A percentile compares a stretch with the other conserved stretches of the same genome.
Conservation (phyloP, 2,329 filamentous ascomycete species). For the Raffaelea deltoideospora region DNA sequence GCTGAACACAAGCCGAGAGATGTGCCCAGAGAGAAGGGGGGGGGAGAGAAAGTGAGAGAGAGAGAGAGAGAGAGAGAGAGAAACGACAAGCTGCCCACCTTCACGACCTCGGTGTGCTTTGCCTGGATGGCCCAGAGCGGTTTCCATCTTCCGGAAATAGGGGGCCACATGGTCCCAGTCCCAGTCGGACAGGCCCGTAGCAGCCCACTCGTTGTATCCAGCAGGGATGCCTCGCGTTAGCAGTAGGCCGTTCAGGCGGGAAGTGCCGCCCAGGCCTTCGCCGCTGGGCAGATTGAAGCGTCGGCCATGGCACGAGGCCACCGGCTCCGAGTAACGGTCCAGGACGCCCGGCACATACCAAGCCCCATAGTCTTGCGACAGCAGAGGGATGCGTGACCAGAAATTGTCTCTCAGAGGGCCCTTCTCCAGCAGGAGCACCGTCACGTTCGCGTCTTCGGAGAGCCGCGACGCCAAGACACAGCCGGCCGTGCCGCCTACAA, state of each 20-base stretch:
- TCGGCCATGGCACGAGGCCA: constrained; percentile 9
- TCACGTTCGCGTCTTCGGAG: constrained; percentile 19
- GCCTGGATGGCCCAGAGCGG: constrained; percentile 8
- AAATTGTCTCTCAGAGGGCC: constrained; percentile 15
- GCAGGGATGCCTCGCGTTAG: constrained; percentile 16
- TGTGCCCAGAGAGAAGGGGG: neutral
- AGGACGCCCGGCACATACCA: constrained; percentile 11
- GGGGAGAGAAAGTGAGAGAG: neutral
- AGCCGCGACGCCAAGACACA: constrained; percentile 30
- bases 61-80: neutral
- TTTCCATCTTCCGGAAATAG: constrained; percentile 17
- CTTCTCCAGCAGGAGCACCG: constrained; percentile 23
- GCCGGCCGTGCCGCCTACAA: constrained; percentile 27
- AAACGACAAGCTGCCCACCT: constrained; percentile 6
- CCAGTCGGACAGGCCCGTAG: constrained; percentile 17
- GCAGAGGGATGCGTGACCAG: constrained; percentile 16
- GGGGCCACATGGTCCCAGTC: constrained; percentile 18
- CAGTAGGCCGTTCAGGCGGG: constrained; percentile 18
- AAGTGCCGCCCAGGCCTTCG: constrained; percentile 18
- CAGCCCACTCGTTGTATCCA: constrained; percentile 16
- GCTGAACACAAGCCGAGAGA: too few relatives aligned
- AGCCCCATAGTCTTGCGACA: constrained; percentile 13
- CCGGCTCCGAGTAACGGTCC: constrained; percentile 14
- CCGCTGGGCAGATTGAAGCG: constrained; percentile 11
- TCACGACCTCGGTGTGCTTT: constrained; percentile 12